These are phyloP conservation scores for Rhizoctonia solani DNA, from an alignment of 1,284 basidiomycete species.

Conservation along the genomic window DNA sequence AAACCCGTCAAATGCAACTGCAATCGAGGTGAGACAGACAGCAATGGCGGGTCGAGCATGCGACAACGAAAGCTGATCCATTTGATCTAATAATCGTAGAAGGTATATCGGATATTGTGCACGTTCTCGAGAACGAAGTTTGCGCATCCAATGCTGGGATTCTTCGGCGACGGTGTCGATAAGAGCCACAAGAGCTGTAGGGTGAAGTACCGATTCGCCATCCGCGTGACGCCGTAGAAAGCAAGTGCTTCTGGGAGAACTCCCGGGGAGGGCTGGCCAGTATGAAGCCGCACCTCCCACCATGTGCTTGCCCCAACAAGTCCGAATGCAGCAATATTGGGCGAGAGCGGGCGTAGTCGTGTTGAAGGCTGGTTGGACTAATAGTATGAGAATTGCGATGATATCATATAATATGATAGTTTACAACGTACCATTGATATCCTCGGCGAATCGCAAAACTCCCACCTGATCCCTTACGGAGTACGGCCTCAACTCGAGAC, in stretches of 20 bases:
- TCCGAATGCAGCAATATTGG: constrained; percentile 19
- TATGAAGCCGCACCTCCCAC: constrained; percentile 16
- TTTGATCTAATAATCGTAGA: not conserved
- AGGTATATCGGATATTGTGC: constrained; percentile 9
- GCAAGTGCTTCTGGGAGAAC: constrained; percentile 10
- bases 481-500: not conserved
- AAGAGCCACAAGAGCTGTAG: constrained; percentile 7
- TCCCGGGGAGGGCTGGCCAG: constrained; percentile 8
- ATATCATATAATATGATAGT: not conserved
- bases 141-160: constrained; percentile 5
- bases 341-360: constrained; percentile 8
- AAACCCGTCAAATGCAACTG: not conserved
- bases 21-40: constrained; percentile 4
- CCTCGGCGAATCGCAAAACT: constrained; percentile 23
- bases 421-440: constrained; percentile 15
- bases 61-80: constrained; percentile 15
- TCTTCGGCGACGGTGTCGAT: constrained; percentile 10
- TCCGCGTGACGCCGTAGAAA: constrained; percentile 7
- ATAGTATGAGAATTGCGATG: not conserved
- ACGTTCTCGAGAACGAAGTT: constrained; percentile 1
- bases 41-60: constrained; percentile 17
- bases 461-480: constrained; percentile 9
- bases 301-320: constrained; percentile 10
- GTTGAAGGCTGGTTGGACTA: not conserved
- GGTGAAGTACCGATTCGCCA: constrained; percentile 9